A percentile compares a stretch with the other conserved stretches of the same genome.
Evolutionary conservation across 176 grass and related monocot species (phyloP).

Genomic region (Urochloa ruziziensis): DNA sequence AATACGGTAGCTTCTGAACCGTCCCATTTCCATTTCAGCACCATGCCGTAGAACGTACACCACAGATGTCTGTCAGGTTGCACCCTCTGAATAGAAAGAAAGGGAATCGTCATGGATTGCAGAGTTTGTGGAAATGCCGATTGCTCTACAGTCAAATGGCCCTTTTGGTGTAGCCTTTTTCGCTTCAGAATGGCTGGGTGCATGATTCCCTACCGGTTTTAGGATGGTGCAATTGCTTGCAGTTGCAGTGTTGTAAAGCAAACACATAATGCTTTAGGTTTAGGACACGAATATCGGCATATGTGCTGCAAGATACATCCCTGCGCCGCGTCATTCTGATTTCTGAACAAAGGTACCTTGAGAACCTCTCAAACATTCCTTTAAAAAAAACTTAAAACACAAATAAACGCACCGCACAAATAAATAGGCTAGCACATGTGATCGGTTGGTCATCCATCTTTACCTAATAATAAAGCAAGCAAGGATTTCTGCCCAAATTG

Average conservation of each 20-base stretch:
- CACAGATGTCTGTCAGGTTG: neutral
- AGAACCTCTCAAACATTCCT: no score
- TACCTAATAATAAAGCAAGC: no score
- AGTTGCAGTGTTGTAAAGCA: neutral
- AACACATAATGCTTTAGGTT: neutral
- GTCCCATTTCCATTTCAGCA: neutral
- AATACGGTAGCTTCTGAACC: neutral
- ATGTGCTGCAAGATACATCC: neutral
- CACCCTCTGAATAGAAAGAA: neutral
- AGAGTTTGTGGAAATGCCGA: neutral
- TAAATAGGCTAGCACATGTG: no score
- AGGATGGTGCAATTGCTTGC: neutral
- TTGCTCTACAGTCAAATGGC: neutral
- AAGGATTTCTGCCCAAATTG: no score
- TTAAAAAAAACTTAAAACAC: no score
- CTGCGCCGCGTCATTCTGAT: no score
- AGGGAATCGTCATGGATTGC: neutral
- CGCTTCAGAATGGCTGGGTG: neutral
- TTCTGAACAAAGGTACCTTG: neutral
- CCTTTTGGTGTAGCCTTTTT: neutral
- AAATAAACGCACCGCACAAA: no score
- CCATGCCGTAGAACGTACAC: slow-evolving; percentile 1
- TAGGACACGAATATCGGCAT: neutral
- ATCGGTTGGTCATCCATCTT: no score
- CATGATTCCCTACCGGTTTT: neutral